Percentiles rank a stretch among this genome's conserved stretches.
phyloP scores from a whole-genome alignment of 169 alveolate genomes.

The Plasmodium vinckei region DNA sequence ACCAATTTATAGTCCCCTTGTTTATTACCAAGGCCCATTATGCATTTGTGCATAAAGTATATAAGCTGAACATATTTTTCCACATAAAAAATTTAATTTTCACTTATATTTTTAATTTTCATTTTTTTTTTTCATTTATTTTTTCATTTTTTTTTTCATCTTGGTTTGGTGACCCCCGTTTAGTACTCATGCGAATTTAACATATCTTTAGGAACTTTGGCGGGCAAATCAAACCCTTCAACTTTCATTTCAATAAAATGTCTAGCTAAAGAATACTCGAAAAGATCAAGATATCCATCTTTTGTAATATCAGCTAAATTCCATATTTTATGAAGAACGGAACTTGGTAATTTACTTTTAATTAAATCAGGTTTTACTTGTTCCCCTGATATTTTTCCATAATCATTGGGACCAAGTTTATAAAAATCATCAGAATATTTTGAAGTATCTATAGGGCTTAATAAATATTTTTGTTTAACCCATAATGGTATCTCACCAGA shows the following conservation, averaged over 20 bases:
- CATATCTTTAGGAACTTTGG: constrained; percentile 70
- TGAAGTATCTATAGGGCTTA: constrained; percentile 59
- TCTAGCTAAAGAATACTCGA: constrained; percentile 79
- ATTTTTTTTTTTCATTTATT: not conserved
- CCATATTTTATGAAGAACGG: constrained; percentile 80
- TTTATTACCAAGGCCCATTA: too few relatives aligned
- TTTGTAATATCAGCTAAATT: constrained; percentile 78
- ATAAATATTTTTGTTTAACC: constrained; percentile 53
- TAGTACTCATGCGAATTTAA: constrained; percentile 41
- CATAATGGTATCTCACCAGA: constrained; percentile 71
- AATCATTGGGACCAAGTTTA: constrained; percentile 69
- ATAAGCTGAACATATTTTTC: too few relatives aligned
- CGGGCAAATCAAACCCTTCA: constrained; percentile 79
- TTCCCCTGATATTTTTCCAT: constrained; percentile 76
- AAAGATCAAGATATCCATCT: constrained; percentile 81
- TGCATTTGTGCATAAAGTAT: too few relatives aligned
- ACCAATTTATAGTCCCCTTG: too few relatives aligned
- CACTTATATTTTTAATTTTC: not conserved
- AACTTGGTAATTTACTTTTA: constrained; percentile 79
- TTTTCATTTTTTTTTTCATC: not conserved
- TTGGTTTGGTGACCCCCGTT: not conserved
- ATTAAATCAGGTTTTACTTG: constrained; percentile 79
- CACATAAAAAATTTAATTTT: not conserved
- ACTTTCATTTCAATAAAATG: constrained; percentile 80
- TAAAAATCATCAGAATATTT: constrained; percentile 78